Percentiles rank a stretch among this genome's conserved stretches.
Conservation (phyloP, 306 rosid species). For the Cucumis cinereus region DNA sequence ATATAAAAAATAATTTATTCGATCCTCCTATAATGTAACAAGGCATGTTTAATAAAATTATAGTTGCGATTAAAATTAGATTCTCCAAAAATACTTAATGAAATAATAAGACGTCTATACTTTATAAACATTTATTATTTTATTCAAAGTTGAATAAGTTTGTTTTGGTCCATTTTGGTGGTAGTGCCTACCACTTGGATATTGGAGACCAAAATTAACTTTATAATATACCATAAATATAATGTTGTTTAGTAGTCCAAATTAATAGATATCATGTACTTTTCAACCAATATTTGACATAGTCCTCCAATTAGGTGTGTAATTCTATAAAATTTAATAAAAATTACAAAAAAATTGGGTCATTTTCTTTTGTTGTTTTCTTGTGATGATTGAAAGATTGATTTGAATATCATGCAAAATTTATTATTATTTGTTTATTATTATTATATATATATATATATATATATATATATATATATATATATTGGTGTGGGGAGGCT, state of each 20-base stretch:
- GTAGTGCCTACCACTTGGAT: conserved; percentile 1
- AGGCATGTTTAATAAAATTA: too few relatives aligned
- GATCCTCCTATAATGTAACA: not conserved
- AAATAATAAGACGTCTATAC: not conserved
- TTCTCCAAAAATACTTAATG: not conserved
- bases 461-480: too few relatives aligned
- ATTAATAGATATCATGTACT: not conserved
- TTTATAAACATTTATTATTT: not conserved
- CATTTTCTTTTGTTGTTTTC: not conserved
- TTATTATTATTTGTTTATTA: not conserved
- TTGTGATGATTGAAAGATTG: not conserved
- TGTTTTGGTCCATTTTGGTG: not conserved
- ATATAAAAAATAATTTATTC: not conserved
- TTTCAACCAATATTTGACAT: not conserved
- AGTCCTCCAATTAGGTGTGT: not conserved
- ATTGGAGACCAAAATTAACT: not conserved
- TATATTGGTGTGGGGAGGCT: not conserved
- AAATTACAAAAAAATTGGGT: not conserved
- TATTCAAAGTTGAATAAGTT: not conserved
- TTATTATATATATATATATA: too few relatives aligned
- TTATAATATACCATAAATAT: not conserved
- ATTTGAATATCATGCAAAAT: not conserved
- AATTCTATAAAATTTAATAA: not conserved
- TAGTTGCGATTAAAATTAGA: not conserved
- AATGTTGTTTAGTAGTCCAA: not conserved